These are phyloP conservation scores for Vigna unguiculata DNA, from an alignment of 306 rosid species.

Conservation along the genomic window DNA sequence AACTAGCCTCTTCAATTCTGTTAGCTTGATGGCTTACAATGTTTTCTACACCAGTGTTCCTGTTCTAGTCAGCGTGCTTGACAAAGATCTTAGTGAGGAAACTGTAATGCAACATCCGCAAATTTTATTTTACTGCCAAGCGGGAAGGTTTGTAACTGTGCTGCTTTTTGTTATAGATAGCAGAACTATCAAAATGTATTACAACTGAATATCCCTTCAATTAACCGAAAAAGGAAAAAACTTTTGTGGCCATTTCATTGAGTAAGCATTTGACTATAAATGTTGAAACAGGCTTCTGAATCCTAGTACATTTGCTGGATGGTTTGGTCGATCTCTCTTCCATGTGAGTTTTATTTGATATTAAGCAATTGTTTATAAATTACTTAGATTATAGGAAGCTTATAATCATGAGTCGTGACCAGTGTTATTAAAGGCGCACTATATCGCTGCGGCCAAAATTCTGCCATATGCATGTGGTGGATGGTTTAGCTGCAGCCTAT, in stretches of 20 bases:
- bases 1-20: conserved; percentile 97
- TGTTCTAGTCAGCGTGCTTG: conserved; percentile 91
- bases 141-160: conserved; percentile 76
- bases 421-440: not conserved
- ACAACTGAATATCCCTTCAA: conserved; percentile 32
- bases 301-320: conserved; percentile 99
- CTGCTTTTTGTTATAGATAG: conserved; percentile 22
- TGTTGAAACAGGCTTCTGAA: conserved; percentile 80
- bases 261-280: conserved; percentile 32
- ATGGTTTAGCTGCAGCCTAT: not conserved
- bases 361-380: conserved; percentile 27
- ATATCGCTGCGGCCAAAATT: not conserved
- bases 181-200: conserved; percentile 32
- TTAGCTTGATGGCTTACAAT: conserved; percentile 99
- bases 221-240: conserved; percentile 18
- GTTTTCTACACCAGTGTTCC: conserved; percentile 99
- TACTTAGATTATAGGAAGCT: conserved; percentile 29
- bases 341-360: conserved; percentile 74
- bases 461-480: not conserved
- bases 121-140: conserved; percentile 98
- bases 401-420: conserved; percentile 17
- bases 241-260: conserved; percentile 13
- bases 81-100: conserved; percentile 97
- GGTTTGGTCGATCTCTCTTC: conserved; percentile 97
- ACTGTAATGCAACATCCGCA: conserved; percentile 99